Conservation (phyloP, 305 asterid genomes). For the Stenogyne calaminthoides region DNA sequence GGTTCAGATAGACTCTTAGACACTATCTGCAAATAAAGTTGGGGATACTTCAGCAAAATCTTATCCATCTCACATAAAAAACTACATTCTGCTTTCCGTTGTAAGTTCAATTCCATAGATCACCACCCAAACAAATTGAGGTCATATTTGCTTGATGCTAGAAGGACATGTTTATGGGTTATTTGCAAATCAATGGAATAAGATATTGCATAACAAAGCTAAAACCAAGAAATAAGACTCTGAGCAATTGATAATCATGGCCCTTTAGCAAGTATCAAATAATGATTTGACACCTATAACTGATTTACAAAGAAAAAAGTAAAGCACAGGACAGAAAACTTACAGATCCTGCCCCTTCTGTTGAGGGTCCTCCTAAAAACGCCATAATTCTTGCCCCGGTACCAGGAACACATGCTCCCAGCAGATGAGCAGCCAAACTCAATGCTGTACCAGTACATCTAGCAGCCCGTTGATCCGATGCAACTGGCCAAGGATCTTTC, state of each 20-base stretch:
- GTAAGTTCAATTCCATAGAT: conserved; percentile 5
- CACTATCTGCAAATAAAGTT: conserved; percentile 67
- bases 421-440: conserved; percentile 89
- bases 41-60: conserved; percentile 28
- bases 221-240: background rate
- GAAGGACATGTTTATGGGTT: conserved; percentile 3
- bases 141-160: background rate
- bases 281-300: background rate
- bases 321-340: conserved; percentile 35
- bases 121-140: conserved; percentile 9
- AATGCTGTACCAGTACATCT: conserved; percentile 96
- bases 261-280: conserved; percentile 18
- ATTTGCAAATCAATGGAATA: conserved; percentile 4
- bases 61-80: conserved; percentile 19
- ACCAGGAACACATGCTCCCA: conserved; percentile 97
- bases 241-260: background rate
- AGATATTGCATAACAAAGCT: background rate
- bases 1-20: conserved; percentile 88
- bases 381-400: conserved; percentile 97
- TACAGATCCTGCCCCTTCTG: conserved; percentile 96
- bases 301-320: background rate
- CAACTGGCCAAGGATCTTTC: conserved; percentile 97
- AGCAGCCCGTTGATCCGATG: conserved; percentile 87
- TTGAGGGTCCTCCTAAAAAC: conserved; percentile 95
- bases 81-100: conserved; percentile 8